These are phyloP conservation scores for Candida andamanensis DNA, from an alignment of 805 yeast genomes.

Conservation along the genomic window DNA sequence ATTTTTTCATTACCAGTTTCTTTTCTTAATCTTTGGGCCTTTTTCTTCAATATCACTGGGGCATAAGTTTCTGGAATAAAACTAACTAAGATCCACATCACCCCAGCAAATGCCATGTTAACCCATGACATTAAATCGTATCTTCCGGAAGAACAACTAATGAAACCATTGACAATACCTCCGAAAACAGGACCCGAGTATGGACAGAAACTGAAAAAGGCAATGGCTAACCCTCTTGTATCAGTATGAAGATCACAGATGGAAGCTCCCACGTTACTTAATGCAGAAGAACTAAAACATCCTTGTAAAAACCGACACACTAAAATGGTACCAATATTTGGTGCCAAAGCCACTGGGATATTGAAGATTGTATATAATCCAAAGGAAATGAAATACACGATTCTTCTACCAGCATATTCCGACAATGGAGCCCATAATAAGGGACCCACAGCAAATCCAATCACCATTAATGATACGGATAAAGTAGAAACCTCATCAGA, in stretches of 20 bases:
- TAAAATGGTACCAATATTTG: conserved; percentile 73
- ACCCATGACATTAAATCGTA: conserved; percentile 81
- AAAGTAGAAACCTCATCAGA: conserved; percentile 73
- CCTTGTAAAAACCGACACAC: conserved; percentile 87
- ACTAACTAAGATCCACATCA: conserved; percentile 63
- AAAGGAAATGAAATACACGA: conserved; percentile 75
- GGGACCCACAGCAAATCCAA: conserved; percentile 86
- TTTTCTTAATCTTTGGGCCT: conserved; percentile 63
- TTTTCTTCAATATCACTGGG: conserved; percentile 66
- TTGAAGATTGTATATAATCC: conserved; percentile 72
- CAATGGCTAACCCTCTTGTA: conserved; percentile 84
- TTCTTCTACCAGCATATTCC: conserved; percentile 81
- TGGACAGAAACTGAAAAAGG: conserved; percentile 87
- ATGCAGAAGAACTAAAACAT: conserved; percentile 76
- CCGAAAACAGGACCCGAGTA: conserved; percentile 92
- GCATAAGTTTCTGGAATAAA: conserved; percentile 88
- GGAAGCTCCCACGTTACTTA: conserved; percentile 86
- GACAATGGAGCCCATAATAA: conserved; percentile 84
- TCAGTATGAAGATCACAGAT: conserved; percentile 82
- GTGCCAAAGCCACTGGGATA: conserved; percentile 81
- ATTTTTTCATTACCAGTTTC: conserved; percentile 79
- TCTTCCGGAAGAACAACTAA: conserved; percentile 63
- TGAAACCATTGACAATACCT: conserved; percentile 83
- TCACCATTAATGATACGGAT: conserved; percentile 80
- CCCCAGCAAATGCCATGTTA: conserved; percentile 87